A percentile compares a stretch with the other conserved stretches of the same genome.
phyloP scores from a whole-genome alignment of 306 rosid genomes.

The Prunus campanulata region DNA sequence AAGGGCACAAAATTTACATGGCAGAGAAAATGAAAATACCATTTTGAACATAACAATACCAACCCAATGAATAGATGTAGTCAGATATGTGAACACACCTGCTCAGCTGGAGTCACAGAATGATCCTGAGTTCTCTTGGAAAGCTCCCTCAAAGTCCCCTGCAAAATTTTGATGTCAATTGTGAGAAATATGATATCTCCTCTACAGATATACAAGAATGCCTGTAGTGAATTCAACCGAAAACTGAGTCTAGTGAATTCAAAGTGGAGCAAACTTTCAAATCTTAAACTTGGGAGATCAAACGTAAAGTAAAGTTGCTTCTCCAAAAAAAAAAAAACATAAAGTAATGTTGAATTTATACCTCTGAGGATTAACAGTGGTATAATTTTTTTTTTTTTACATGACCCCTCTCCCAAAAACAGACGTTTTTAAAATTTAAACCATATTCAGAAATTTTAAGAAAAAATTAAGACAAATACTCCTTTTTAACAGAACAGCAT shows the following conservation, averaged over 20 bases:
- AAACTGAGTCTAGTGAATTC: not conserved
- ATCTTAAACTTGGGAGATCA: not conserved
- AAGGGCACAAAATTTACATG: not conserved
- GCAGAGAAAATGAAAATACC: not conserved
- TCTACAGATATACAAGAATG: not conserved
- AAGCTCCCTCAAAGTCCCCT: conserved; percentile 85
- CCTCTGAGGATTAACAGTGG: not conserved
- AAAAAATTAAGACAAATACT: not conserved
- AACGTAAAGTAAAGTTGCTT: not conserved
- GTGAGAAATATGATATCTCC: not conserved
- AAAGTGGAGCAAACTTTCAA: not conserved
- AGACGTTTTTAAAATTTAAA: not conserved
- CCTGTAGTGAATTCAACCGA: not conserved
- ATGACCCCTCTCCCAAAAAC: not conserved
- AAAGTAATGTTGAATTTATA: not conserved
- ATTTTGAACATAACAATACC: not conserved
- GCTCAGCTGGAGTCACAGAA: conserved; percentile 39
- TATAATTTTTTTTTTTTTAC: not conserved
- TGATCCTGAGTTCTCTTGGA: conserved; percentile 73
- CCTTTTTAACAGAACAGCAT: not conserved
- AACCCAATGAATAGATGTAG: not conserved
- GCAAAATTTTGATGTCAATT: conserved; percentile 25
- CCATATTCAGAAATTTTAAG: not conserved
- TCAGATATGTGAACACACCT: conserved; percentile 35
- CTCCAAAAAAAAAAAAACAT: too few relatives aligned